phyloP scores from a whole-genome alignment of 148 eudicot genomes.

The Fallopia convolvulus region DNA sequence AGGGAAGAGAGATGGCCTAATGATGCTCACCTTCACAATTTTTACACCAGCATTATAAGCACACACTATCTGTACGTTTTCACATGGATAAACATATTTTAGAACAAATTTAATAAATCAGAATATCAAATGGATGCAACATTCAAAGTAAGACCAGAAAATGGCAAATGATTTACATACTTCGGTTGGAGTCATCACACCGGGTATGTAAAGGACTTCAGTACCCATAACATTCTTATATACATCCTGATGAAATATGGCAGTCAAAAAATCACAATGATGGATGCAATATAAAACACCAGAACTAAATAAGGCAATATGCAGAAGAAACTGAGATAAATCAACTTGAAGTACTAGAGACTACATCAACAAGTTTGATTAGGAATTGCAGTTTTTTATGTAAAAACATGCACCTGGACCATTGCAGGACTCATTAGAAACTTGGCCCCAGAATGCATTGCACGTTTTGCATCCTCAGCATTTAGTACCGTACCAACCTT shows the following conservation, averaged over 20 bases:
- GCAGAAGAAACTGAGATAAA: neutral
- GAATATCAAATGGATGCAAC: neutral
- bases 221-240: conserved; percentile 30
- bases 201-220: conserved; percentile 76
- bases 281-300: neutral
- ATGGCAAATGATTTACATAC: conserved; percentile 24
- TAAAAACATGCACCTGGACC: conserved; percentile 33
- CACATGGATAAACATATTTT: neutral
- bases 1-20: neutral
- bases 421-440: conserved; percentile 92
- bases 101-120: neutral
- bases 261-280: neutral
- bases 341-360: neutral
- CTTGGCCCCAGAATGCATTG: conserved; percentile 62
- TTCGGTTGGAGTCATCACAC: conserved; percentile 91
- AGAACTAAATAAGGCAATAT: neutral
- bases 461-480: conserved; percentile 53
- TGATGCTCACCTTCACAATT: conserved; percentile 56
- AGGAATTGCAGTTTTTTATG: neutral
- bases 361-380: neutral
- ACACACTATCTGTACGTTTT: conserved; percentile 43
- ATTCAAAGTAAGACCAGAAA: neutral
- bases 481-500: conserved; percentile 74
- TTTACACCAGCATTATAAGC: conserved; percentile 67
- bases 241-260: conserved; percentile 36